phyloP scores from a whole-genome alignment of 257 asterid genomes.

The Rauvolfia tetraphylla region DNA sequence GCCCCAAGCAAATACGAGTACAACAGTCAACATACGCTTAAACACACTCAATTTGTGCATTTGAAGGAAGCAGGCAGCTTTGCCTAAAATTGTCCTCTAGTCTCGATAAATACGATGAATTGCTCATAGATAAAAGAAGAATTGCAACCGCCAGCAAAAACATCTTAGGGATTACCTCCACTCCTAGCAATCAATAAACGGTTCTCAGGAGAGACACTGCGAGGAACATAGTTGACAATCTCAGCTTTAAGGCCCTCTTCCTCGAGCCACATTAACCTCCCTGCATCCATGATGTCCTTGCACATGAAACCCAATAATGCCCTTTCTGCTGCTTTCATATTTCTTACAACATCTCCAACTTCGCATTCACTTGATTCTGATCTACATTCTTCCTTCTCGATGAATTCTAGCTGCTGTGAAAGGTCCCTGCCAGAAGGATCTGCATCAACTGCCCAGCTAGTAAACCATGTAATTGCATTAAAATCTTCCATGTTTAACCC shows the following conservation, averaged over 20 bases:
- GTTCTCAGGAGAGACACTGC: slow-evolving; percentile 76
- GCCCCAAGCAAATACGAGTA: too few relatives aligned
- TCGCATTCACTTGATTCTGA: slow-evolving; percentile 28
- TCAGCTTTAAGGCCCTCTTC: slow-evolving; percentile 47
- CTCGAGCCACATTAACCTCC: slow-evolving; percentile 71
- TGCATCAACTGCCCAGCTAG: slow-evolving; percentile 99
- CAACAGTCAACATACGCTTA: too few relatives aligned
- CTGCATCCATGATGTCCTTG: slow-evolving; percentile 83
- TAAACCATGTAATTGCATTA: slow-evolving; percentile 84
- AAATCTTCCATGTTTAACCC: slow-evolving; percentile 77
- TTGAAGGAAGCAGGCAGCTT: too few relatives aligned
- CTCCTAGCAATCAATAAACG: slow-evolving; percentile 59
- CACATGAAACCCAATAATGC: slow-evolving; percentile 82
- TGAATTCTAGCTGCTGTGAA: slow-evolving; percentile 36
- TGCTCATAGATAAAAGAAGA: too few relatives aligned
- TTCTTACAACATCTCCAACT: slow-evolving; percentile 58
- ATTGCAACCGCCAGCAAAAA: not conserved
- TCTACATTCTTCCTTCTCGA: slow-evolving; percentile 28
- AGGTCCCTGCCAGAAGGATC: slow-evolving; percentile 42
- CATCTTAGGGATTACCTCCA: not conserved
- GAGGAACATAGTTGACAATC: slow-evolving; percentile 74
- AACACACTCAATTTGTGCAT: too few relatives aligned
- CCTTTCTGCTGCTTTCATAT: slow-evolving; percentile 59
- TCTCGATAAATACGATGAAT: too few relatives aligned
- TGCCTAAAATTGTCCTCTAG: too few relatives aligned